Base-by-base conservation (phyloP, 2,329 filamentous ascomycete species). In the Penicillium sp. region DNA sequence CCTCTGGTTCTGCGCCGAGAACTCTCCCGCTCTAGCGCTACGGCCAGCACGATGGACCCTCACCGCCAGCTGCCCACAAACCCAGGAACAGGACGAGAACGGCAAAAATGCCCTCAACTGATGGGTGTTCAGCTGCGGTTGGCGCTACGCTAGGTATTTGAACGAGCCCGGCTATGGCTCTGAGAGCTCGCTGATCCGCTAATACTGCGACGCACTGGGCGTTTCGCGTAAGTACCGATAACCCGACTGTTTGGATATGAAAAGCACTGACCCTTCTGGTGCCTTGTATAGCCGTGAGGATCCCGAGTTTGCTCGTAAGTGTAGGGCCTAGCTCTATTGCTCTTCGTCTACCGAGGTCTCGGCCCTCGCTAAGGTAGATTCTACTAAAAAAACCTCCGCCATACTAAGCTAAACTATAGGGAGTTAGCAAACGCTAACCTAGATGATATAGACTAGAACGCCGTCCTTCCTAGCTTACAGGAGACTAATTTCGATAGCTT, bases 61-160 rank as follows among this genome's bases (percentile, higher is more conserved):
- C 28, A 8, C 8, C 28, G 7, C 28, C 28, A 6, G 7, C 28
- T 5, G 28, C 28, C 6, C 15, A 6, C 14, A 17, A 3, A 12
- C 15, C 14, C 14, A 15, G 2, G 17, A 15, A 7, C 15, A 41
- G 14, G 12, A 11, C 39, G 11, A n/a, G 17, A 47, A 38, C 4
- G 53, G 42, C 14, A 39, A 1, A 10, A 15, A 47, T 10, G 17
- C 41, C 34, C 25, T 49, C 5, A 55, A 47, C 39, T 28, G 3
- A 17, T 59, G 47, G 53, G 53, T 53, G 14, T 22, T 59, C 31
- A 39, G 2, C 2, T 20, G 45, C 15, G 57, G 57, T 11, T 55
- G 57, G 57, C 52, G 57, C 6, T 8, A 47, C 6, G 45, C 57
- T 5, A 15, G 2, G 0, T 59, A 59, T 15, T 8, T 8, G 4